phyloP scores from a whole-genome alignment of 192 early-diverging fungal species.

The Backusella morwellensis region DNA sequence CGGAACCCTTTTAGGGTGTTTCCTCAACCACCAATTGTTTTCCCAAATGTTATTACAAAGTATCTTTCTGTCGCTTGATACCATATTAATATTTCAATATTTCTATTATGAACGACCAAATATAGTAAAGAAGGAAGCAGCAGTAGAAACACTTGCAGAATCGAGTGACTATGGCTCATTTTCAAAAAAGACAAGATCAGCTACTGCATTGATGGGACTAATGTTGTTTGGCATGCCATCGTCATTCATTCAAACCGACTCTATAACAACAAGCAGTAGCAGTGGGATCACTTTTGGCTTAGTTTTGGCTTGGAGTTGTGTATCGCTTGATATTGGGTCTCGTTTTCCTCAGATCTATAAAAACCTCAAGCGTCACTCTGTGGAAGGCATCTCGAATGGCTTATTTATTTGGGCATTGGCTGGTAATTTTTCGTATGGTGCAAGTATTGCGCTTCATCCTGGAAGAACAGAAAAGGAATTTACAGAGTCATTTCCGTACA shows the following conservation, averaged over 20 bases:
- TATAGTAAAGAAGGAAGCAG: neutral
- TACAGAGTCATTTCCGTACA: slow-evolving; percentile 38
- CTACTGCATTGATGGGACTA: neutral
- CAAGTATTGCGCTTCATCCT: slow-evolving; percentile 45
- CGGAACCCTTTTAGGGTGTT: slow-evolving; percentile 63
- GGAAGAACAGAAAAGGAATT: slow-evolving; percentile 22
- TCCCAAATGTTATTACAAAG: slow-evolving; percentile 46
- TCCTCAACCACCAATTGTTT: slow-evolving; percentile 62
- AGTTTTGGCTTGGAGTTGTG: slow-evolving; percentile 66
- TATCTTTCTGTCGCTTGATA: neutral
- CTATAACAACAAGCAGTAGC: neutral
- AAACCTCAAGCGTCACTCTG: slow-evolving; percentile 56
- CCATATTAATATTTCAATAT: neutral
- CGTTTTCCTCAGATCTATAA: slow-evolving; percentile 75
- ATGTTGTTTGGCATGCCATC: slow-evolving; percentile 9
- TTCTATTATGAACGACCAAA: neutral
- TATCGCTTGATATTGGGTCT: slow-evolving; percentile 59
- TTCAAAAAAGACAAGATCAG: neutral
- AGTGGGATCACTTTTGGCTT: slow-evolving; percentile 38
- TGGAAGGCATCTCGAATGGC: slow-evolving; percentile 63
- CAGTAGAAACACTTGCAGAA: neutral
- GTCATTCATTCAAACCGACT: neutral
- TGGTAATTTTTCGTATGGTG: slow-evolving; percentile 62
- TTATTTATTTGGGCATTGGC: slow-evolving; percentile 69
- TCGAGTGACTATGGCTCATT: neutral